A percentile compares a stretch with the other conserved stretches of the same genome.
Conservation (phyloP, 179 eudicot genomes). For the Carnegiea gigantea region DNA sequence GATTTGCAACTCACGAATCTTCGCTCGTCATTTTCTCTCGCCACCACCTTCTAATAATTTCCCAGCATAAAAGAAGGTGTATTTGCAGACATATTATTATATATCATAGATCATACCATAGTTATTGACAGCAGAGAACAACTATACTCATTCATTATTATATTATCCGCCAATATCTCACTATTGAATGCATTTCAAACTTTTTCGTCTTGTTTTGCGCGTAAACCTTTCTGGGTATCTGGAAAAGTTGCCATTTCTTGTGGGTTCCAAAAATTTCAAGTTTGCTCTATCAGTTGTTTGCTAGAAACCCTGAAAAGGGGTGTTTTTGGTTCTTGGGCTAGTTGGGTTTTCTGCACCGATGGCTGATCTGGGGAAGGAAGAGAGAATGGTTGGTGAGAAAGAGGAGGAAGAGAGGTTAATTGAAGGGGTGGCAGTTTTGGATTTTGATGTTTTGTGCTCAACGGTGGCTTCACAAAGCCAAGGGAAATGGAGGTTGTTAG, state of each 20-base stretch:
- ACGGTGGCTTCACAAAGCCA: conserved; percentile 83
- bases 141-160: conserved; percentile 24
- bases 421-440: conserved; percentile 59
- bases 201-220: neutral
- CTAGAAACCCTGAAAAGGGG: conserved; percentile 15
- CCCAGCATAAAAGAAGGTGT: conserved; percentile 3
- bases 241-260: conserved; percentile 25
- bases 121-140: conserved; percentile 33
- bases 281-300: neutral
- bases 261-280: conserved; percentile 7
- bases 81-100: neutral
- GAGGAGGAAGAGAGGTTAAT: conserved; percentile 45
- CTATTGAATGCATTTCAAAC: conserved; percentile 12
- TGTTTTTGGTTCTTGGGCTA: neutral
- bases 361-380: conserved; percentile 42
- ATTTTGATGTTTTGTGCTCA: conserved; percentile 83
- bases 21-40: neutral
- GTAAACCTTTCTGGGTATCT: conserved; percentile 24
- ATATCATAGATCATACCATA: neutral
- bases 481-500: conserved; percentile 64
- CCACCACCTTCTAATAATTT: neutral
- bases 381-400: conserved; percentile 24
- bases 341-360: conserved; percentile 26
- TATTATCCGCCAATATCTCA: conserved; percentile 18
- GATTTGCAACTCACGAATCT: neutral